Evolutionary conservation across 2,329 filamentous ascomycete species (phyloP).

Genomic region (Neonectria sp.): DNA sequence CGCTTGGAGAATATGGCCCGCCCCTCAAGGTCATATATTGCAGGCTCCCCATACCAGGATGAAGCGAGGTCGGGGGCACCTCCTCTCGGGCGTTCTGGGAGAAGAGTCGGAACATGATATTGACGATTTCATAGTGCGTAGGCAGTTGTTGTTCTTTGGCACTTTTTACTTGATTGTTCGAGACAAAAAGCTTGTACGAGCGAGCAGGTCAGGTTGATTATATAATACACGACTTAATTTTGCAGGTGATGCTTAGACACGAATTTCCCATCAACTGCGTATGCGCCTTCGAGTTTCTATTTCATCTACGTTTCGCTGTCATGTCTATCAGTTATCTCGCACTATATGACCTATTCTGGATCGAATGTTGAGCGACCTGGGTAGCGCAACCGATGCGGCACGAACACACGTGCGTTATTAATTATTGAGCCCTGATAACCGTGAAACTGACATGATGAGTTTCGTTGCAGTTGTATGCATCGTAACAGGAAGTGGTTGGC

Average conservation of each 20-base stretch:
- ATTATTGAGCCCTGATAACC: background rate
- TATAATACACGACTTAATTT: background rate
- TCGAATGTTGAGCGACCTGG: background rate
- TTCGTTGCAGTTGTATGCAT: background rate
- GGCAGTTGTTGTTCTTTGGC: background rate
- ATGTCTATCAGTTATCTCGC: background rate
- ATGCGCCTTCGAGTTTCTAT: background rate
- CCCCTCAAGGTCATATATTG: conserved; percentile 68
- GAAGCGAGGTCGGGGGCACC: conserved; percentile 57
- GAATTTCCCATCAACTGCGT: too few species aligned
- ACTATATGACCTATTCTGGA: background rate
- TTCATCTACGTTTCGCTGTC: background rate
- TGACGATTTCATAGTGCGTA: background rate
- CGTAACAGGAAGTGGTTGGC: background rate
- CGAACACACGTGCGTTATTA: too few species aligned
- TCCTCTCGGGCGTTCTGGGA: background rate
- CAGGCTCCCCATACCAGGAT: conserved; percentile 64
- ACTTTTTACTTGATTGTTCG: background rate
- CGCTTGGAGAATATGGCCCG: conserved; percentile 68
- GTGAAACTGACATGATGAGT: background rate
- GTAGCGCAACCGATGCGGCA: too few species aligned
- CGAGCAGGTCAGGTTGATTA: background rate
- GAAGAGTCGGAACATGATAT: conserved; percentile 13
- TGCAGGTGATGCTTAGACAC: too few species aligned
- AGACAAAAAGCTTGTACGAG: background rate